A percentile compares a stretch with the other conserved stretches of the same genome.
phyloP scores from a whole-genome alignment of 108 stramenopile species.

The Skeletonema tropicum region DNA sequence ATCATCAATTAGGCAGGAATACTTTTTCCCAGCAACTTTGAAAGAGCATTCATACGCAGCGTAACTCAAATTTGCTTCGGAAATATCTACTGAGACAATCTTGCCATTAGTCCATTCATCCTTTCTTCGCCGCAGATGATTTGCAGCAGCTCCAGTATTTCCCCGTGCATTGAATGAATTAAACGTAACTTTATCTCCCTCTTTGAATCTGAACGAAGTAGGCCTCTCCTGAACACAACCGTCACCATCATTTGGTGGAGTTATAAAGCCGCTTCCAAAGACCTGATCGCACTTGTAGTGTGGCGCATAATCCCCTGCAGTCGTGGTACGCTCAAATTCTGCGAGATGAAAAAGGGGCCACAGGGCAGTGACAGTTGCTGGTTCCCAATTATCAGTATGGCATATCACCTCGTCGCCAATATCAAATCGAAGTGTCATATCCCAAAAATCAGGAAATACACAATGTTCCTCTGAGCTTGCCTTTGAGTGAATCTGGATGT shows the following conservation, averaged over 20 bases:
- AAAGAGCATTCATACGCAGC: slow-evolving; percentile 13
- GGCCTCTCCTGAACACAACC: neutral
- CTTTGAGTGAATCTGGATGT: neutral
- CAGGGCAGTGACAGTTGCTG: neutral
- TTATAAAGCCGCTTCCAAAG: neutral
- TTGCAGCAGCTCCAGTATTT: neutral
- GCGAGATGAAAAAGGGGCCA: neutral
- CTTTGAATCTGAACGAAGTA: neutral
- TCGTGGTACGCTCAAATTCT: neutral
- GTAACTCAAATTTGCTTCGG: neutral
- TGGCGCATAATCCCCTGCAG: neutral
- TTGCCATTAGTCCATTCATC: neutral
- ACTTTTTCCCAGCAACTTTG: neutral
- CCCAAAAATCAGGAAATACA: slow-evolving; percentile 3
- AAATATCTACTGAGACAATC: neutral
- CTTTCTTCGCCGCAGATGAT: neutral
- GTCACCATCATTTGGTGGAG: neutral
- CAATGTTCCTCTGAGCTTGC: neutral
- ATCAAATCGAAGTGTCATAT: neutral
- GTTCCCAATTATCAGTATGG: neutral
- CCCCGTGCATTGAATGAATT: neutral
- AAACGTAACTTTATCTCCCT: neutral
- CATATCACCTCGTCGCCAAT: neutral
- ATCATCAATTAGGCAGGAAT: slow-evolving; percentile 4
- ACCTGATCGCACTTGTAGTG: neutral